These are phyloP conservation scores for Fusarium continuum DNA, from an alignment of 2,329 filamentous ascomycete genomes.

Conservation along the genomic window DNA sequence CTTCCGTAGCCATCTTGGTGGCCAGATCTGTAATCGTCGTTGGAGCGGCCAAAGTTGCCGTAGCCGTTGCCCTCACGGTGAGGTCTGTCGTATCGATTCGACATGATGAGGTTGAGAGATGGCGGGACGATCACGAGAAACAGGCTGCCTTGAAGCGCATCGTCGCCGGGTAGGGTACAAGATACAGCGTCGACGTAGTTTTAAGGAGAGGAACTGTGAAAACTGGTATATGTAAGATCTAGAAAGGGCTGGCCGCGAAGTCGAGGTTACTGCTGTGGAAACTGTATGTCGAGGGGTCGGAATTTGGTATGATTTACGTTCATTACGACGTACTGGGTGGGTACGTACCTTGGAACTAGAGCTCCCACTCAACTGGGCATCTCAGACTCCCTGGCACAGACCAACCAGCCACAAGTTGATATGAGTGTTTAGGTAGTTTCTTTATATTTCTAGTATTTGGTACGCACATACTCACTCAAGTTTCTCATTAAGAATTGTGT, in stretches of 20 bases:
- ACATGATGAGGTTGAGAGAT: slow-evolving; percentile 52
- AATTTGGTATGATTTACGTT: slow-evolving; percentile 6
- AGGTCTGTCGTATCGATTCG: slow-evolving; percentile 60
- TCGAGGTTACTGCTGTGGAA: slow-evolving; percentile 3
- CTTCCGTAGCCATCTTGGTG: slow-evolving; percentile 53
- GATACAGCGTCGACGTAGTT: neutral
- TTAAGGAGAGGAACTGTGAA: neutral
- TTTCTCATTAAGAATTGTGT: too few relatives aligned
- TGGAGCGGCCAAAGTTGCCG: slow-evolving; percentile 53
- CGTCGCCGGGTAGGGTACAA: slow-evolving; percentile 4
- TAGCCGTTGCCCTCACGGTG: slow-evolving; percentile 54
- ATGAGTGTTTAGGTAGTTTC: too few relatives aligned
- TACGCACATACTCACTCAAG: too few relatives aligned
- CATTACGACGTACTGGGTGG: slow-evolving; percentile 16
- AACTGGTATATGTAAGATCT: neutral
- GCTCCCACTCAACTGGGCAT: too few relatives aligned
- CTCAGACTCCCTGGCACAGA: slow-evolving; percentile 1
- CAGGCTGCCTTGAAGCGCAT: slow-evolving; percentile 36
- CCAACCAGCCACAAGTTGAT: slow-evolving; percentile 5
- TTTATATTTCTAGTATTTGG: too few relatives aligned
- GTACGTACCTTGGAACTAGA: slow-evolving; percentile 16
- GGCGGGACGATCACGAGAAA: slow-evolving; percentile 26
- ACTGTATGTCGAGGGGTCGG: slow-evolving; percentile 26
- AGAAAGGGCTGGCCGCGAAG: neutral
- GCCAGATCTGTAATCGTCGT: slow-evolving; percentile 57